Evolutionary conservation across 768 basidiomycete genomes (phyloP), one percentile per base, ranked within the genome.

Genomic region (Sarcomyxa edulis): DNA sequence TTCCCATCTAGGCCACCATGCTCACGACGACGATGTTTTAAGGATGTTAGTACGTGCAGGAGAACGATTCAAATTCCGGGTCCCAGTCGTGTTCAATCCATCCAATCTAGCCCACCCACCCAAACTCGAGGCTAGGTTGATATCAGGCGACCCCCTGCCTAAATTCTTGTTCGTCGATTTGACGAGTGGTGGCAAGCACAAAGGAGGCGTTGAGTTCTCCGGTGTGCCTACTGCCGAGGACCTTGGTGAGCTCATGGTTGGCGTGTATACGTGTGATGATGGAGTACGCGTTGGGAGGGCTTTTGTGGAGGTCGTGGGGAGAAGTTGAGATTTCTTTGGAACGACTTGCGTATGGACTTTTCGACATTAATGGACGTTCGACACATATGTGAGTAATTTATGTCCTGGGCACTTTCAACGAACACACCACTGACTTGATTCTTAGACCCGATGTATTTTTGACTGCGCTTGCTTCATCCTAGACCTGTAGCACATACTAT

Each of bases 51-150:
- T 75, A 22, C 69, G 79, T 22, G 58, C 64, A 3, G 78, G 76
- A 16, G 78, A 82, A 47, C 65, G 57, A 44, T 82, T 83, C 66
- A 69, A 65, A 47, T 80, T 79, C 56, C 63, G 68, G 40, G 67
- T 81, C 32, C 64, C 69, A 18, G 55, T 80, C 54, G 23, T 32
- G 29, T 27, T 31, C 40, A 37, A 44, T 35, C 27, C 44, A 32
- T 32, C 44, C 11, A 35, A 28, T 6, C 36, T 39, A 30, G 35
- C 42, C 49, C 23, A 36, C 49, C 24, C 47, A 28, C 46, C 28
- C 36, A 49, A 29, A 38, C 49, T 22, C 35, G 68, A 71, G 44
- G 74, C 69, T 39, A 67, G 64, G 45, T 55, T 76, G 44, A 60
- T 69, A 28, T 74, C 72, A 23, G 78, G 79, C 21, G 61, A 63